Evolutionary conservation across 805 yeast genomes (phyloP).

Genomic region (Barnettozyma sucrosica): DNA sequence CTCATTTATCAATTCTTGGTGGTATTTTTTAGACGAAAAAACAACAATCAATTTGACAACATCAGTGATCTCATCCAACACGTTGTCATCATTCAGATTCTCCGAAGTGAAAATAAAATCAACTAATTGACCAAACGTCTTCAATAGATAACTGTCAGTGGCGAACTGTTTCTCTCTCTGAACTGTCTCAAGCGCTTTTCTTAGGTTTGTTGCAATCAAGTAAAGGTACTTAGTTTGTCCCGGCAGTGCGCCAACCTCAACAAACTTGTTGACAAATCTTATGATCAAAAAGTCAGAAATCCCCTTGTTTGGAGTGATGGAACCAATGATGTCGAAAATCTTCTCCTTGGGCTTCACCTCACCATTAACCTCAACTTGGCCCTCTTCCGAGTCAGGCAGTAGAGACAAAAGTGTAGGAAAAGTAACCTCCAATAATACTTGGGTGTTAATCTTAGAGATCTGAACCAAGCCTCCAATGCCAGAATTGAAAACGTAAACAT

Average conservation of each 20-base stretch:
- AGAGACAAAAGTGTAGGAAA: slow-evolving; percentile 46
- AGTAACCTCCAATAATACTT: slow-evolving; percentile 43
- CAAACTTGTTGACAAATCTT: slow-evolving; percentile 31
- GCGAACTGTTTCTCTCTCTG: slow-evolving; percentile 15
- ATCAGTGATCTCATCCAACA: slow-evolving; percentile 27
- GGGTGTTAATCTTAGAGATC: slow-evolving; percentile 33
- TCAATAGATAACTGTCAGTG: slow-evolving; percentile 19
- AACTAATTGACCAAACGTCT: slow-evolving; percentile 13
- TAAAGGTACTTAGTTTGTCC: slow-evolving; percentile 14
- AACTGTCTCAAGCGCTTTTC: slow-evolving; percentile 19
- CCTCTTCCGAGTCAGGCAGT: slow-evolving; percentile 41
- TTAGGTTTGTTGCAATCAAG: slow-evolving; percentile 18
- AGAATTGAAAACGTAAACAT: slow-evolving; percentile 47
- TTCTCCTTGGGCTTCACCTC: slow-evolving; percentile 24
- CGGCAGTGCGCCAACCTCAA: slow-evolving; percentile 10
- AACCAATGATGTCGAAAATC: slow-evolving; percentile 20
- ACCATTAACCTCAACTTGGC: slow-evolving; percentile 23
- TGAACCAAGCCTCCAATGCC: slow-evolving; percentile 49
- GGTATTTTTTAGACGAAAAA: slow-evolving; percentile 29
- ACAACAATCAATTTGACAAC: slow-evolving; percentile 30
- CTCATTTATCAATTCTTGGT: slow-evolving; percentile 40
- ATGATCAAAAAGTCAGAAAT: slow-evolving; percentile 34
- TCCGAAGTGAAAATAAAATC: slow-evolving; percentile 6
- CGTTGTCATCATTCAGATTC: slow-evolving; percentile 10
- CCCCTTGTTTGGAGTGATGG: slow-evolving; percentile 28